Evolutionary conservation across 2,329 filamentous ascomycete genomes (phyloP).

Genomic region (Arachnopeziza araneosa): DNA sequence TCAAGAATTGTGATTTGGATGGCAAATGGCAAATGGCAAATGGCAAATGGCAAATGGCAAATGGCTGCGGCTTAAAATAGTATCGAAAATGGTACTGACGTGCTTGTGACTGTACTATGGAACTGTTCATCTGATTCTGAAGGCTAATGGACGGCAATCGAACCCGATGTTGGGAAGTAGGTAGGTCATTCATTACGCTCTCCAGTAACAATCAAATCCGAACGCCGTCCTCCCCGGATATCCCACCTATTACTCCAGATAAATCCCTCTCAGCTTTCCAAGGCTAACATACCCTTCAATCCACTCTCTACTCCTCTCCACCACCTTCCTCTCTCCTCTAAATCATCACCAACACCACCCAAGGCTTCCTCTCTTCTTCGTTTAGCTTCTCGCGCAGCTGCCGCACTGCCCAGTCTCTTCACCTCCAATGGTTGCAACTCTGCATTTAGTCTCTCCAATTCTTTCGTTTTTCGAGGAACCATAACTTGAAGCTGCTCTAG

Average conservation of each 20-base stretch:
- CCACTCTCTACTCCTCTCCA: conserved; percentile 61
- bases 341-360: conserved; percentile 63
- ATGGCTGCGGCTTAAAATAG: no score
- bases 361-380: conserved; percentile 61
- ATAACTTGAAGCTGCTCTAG: conserved; percentile 57
- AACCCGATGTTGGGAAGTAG: no score
- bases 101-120: no score
- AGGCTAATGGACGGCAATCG: no score
- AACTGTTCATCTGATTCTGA: no score
- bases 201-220: neutral
- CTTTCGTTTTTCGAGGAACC: conserved; percentile 59
- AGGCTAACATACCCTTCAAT: conserved; percentile 57
- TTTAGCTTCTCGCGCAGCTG: conserved; percentile 66
- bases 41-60: no score
- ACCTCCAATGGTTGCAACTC: conserved; percentile 65
- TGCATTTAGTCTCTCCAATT: conserved; percentile 59
- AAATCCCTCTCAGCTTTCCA: conserved; percentile 34
- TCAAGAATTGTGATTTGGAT: no score
- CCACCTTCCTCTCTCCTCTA: conserved; percentile 73
- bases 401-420: conserved; percentile 57
- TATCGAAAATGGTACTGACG: no score
- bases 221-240: neutral
- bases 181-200: no score
- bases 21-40: no score
- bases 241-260: neutral